phyloP scores from a whole-genome alignment of 805 yeast species.

The Pichia thaimueangensis region DNA sequence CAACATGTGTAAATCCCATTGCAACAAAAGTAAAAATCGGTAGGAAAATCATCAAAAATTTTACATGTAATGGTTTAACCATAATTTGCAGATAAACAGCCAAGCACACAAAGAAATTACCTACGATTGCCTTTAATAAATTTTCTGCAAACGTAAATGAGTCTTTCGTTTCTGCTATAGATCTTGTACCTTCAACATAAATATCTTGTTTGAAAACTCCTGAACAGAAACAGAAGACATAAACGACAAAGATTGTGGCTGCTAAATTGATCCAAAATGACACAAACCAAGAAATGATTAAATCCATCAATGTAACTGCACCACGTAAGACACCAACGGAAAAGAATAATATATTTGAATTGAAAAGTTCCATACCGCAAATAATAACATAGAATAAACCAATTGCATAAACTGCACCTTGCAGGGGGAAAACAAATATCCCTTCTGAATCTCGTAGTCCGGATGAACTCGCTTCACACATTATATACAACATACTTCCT shows the following conservation, averaged over 20 bases:
- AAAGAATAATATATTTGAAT: slow-evolving; percentile 67
- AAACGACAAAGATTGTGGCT: slow-evolving; percentile 59
- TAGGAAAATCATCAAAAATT: slow-evolving; percentile 50
- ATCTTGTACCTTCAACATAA: slow-evolving; percentile 43
- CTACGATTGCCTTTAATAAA: slow-evolving; percentile 64
- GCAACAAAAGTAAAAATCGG: slow-evolving; percentile 77
- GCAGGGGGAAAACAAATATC: slow-evolving; percentile 48
- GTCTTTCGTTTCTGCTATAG: slow-evolving; percentile 39
- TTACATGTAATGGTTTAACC: slow-evolving; percentile 77
- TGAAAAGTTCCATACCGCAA: slow-evolving; percentile 71
- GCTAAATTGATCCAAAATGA: slow-evolving; percentile 65
- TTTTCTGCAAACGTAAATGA: slow-evolving; percentile 51
- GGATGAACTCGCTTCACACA: slow-evolving; percentile 45
- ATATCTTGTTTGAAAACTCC: slow-evolving; percentile 37
- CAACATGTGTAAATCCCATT: slow-evolving; percentile 72
- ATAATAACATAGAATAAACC: slow-evolving; percentile 71
- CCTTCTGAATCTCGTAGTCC: slow-evolving; percentile 35
- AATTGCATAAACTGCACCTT: slow-evolving; percentile 60
- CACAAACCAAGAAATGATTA: slow-evolving; percentile 57
- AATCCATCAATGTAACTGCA: slow-evolving; percentile 60
- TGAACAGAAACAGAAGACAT: slow-evolving; percentile 53
- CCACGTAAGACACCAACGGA: slow-evolving; percentile 62
- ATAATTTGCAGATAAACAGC: slow-evolving; percentile 72
- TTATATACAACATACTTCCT: slow-evolving; percentile 66
- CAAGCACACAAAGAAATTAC: slow-evolving; percentile 69